Conservation (phyloP, 352 stramenopile genomes). For the Lagenidium giganteum region DNA sequence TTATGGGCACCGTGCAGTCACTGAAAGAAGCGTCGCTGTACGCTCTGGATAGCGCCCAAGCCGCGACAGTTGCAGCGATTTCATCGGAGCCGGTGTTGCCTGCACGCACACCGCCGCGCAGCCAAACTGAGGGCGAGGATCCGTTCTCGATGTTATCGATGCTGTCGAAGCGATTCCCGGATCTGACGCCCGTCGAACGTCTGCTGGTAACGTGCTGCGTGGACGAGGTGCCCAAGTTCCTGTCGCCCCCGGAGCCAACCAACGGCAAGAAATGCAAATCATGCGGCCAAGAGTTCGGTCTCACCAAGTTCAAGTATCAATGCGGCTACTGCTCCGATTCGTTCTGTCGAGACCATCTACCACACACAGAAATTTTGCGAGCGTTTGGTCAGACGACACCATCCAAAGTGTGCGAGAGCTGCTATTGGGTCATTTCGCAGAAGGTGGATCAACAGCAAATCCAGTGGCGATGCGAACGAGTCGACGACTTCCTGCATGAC, state of each 20-base stretch:
- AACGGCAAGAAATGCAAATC: conserved; percentile 61
- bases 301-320: conserved; percentile 82
- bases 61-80: conserved; percentile 54
- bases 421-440: conserved; percentile 59
- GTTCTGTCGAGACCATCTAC: conserved; percentile 72
- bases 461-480: conserved; percentile 75
- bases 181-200: conserved; percentile 66
- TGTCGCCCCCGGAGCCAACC: conserved; percentile 59
- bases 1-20: conserved; percentile 64
- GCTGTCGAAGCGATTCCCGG: conserved; percentile 71
- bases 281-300: conserved; percentile 66
- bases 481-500: conserved; percentile 68
- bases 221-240: conserved; percentile 32
- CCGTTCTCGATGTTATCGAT: conserved; percentile 49
- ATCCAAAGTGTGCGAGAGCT: conserved; percentile 67
- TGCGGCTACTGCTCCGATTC: conserved; percentile 80
- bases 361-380: conserved; percentile 46
- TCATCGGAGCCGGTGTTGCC: conserved; percentile 38
- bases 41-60: conserved; percentile 65
- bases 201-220: conserved; percentile 68
- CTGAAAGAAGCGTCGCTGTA: conserved; percentile 77
- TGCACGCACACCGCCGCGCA: conserved; percentile 7
- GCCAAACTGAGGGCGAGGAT: conserved; percentile 17
- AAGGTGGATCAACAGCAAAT: conserved; percentile 76
- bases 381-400: conserved; percentile 58